Evolutionary conservation across 2,329 filamentous ascomycete species (phyloP).

Genomic region (Leptographium radiaticola): DNA sequence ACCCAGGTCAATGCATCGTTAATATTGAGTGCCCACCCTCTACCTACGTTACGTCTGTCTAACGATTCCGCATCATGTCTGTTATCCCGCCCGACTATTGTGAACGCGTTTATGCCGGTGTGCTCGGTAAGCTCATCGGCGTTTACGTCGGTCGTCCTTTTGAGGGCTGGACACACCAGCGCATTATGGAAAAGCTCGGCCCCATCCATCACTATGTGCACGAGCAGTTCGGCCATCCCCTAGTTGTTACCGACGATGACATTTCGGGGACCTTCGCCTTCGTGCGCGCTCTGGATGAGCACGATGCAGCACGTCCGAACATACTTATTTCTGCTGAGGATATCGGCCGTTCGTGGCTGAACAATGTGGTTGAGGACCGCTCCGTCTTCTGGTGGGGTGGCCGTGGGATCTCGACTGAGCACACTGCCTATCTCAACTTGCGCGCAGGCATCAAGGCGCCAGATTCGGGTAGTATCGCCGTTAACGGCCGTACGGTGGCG

Average conservation of each 20-base stretch:
- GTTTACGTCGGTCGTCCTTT: constrained; percentile 25
- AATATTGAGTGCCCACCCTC: too few species aligned
- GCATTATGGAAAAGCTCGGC: constrained; percentile 19
- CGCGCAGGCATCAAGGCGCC: constrained; percentile 22
- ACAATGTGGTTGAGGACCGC: constrained; percentile 17
- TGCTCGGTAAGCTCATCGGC: constrained; percentile 24
- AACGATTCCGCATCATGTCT: too few species aligned
- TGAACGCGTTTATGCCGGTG: constrained; percentile 23
- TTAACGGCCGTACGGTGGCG: constrained; percentile 19
- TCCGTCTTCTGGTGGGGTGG: constrained; percentile 27
- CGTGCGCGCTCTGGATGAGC: constrained; percentile 21
- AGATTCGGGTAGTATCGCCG: constrained; percentile 15
- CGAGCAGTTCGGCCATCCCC: constrained; percentile 14
- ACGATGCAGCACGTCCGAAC: constrained; percentile 7
- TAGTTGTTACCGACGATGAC: constrained; percentile 22
- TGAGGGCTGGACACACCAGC: constrained; percentile 23
- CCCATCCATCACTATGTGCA: constrained; percentile 21
- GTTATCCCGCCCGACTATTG: constrained; percentile 18
- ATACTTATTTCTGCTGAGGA: constrained; percentile 10
- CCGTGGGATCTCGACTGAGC: constrained; percentile 23
- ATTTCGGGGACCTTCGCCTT: constrained; percentile 23
- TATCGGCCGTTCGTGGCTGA: constrained; percentile 20
- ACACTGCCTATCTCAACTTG: constrained; percentile 25
- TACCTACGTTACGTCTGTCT: too few species aligned
- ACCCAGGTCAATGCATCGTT: too few species aligned